Evolutionary conservation across 2,329 filamentous ascomycete genomes (phyloP).

Genomic region (Colletotrichum tropicale): DNA sequence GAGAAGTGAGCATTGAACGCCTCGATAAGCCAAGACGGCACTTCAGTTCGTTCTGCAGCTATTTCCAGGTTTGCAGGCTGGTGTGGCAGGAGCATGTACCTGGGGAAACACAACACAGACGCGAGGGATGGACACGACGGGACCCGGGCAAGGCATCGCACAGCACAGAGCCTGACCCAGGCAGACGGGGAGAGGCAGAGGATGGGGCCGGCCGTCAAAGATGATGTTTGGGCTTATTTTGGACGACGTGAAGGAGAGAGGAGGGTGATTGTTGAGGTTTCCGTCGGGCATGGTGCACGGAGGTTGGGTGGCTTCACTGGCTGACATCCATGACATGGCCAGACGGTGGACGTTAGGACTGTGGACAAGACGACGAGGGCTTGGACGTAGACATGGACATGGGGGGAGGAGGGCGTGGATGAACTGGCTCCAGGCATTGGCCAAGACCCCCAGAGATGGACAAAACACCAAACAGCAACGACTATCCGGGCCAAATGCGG

Average conservation of each 20-base stretch:
- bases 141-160: background rate
- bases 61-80: background rate
- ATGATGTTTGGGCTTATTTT: slow-evolving; percentile 17
- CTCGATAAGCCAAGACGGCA: background rate
- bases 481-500: background rate
- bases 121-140: background rate
- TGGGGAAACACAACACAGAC: background rate
- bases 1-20: background rate
- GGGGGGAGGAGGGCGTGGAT: slow-evolving; percentile 2
- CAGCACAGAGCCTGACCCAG: slow-evolving; percentile 7
- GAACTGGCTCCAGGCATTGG: slow-evolving; percentile 2
- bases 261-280: slow-evolving; percentile 10
- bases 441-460: background rate
- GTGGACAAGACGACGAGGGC: background rate
- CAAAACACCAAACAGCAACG: background rate
- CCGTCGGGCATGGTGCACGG: background rate
- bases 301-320: background rate
- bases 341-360: slow-evolving; percentile 4
- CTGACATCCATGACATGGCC: background rate
- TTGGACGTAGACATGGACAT: background rate
- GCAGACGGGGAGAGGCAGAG: slow-evolving; percentile 2
- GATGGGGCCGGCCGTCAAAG: slow-evolving; percentile 1
- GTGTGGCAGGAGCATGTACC: background rate
- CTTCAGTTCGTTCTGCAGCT: background rate
- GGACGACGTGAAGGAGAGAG: background rate